Base-by-base conservation (phyloP, 495 filamentous ascomycete species). In the Hypoxylon fuscum region DNA sequence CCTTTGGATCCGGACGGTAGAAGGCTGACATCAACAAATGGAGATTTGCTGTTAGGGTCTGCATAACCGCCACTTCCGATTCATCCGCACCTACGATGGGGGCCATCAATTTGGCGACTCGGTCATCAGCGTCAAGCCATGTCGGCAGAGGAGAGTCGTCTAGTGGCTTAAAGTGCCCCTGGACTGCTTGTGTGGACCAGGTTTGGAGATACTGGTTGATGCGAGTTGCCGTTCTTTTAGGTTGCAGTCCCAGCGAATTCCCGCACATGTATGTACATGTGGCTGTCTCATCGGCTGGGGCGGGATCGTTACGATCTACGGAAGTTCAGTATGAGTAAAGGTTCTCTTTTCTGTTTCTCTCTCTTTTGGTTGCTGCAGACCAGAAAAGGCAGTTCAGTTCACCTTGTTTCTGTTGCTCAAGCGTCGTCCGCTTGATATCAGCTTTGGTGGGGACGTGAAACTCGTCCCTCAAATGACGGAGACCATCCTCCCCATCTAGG, bases 171-270 rank as follows among this genome's bases (percentile, higher is more conserved):
- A 97, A 97, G 77, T 98, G 95, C 0, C 94, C 95, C 40, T 87
- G 88, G 14, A 98, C 95, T n/a, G 89, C 95, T 70, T 96, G 95
- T 1, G 88, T 89, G 2, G 90, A 90, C 95, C 95, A 98, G 11
- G 92, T 90, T 18, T 82, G 76, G 25, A 98, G 85, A 69, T 96
- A 93, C 49, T 87, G 83, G 35, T 86, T 80, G 64, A 98, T 83
- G 61, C 91, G 89, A 12, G 81, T 76, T 37, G 82, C 78, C 1
- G 88, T 92, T 51, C 83, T 81, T 54, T 83, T 85, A 32, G 95
- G 96, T 70, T 98, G 95, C 27, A 96, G 82, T 37, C 95, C 95
- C 8, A 98, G 82, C 3, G 95, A 98, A 77, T 98, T 97, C n/a
- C 95, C 95, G 69, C 93, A 97, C 37, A 98, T 82, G 72, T 98